Percentiles rank a stretch among this genome's conserved stretches.
phyloP scores from a whole-genome alignment of 179 eudicot species.

The Spergularia azorica region DNA sequence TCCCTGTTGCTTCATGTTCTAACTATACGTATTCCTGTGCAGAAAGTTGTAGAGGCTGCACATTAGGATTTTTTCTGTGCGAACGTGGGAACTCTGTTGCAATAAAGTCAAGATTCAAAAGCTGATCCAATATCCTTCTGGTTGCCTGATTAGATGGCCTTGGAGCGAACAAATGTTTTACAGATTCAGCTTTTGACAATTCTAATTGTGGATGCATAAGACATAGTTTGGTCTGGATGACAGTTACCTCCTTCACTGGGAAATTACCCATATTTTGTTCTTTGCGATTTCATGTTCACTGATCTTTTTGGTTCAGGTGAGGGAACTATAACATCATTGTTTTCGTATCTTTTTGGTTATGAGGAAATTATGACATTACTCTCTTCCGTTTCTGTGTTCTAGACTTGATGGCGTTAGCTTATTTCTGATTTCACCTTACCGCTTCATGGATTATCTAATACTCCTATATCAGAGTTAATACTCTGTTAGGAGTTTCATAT shows the following conservation, averaged over 20 bases:
- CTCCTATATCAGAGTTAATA: not conserved
- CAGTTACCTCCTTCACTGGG: not conserved
- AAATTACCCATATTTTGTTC: not conserved
- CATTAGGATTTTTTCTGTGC: constrained; percentile 21
- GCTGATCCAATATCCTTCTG: constrained; percentile 12
- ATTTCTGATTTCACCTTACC: not conserved
- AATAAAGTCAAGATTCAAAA: constrained; percentile 26
- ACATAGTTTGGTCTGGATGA: constrained; percentile 3
- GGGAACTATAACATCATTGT: not conserved
- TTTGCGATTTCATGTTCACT: not conserved
- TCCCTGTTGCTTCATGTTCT: not conserved
- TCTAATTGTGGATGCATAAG: constrained; percentile 19
- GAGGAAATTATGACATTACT: not conserved
- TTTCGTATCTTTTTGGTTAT: constrained; percentile 10
- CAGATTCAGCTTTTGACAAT: constrained; percentile 14
- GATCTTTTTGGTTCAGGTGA: not conserved
- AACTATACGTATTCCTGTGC: not conserved
- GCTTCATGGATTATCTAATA: not conserved
- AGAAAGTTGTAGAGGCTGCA: constrained; percentile 25
- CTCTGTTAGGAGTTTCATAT: too few relatives aligned
- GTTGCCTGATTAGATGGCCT: constrained; percentile 24
- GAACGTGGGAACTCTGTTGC: constrained; percentile 4
- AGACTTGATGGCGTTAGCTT: not conserved
- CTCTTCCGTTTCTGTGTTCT: not conserved
- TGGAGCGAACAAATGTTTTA: constrained; percentile 14